These are phyloP conservation scores for Ogataea parapolymorpha DNA, from an alignment of 805 yeast species.

Conservation along the genomic window DNA sequence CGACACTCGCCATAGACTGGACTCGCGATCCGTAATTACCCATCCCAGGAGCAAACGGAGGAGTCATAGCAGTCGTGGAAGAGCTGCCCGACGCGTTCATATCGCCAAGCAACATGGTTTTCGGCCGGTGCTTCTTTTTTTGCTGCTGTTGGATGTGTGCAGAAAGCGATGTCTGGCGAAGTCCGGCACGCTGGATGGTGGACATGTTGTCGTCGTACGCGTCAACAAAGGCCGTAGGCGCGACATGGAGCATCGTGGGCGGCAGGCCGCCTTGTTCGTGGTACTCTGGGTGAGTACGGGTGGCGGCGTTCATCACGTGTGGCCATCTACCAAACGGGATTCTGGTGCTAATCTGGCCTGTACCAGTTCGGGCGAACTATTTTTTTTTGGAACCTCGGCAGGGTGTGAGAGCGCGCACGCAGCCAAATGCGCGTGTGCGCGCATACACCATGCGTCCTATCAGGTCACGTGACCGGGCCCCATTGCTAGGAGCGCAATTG, in stretches of 20 bases:
- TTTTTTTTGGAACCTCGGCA: no score
- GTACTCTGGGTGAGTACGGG: slow-evolving; percentile 1
- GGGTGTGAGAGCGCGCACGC: no score
- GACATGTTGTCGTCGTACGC: slow-evolving; percentile 30
- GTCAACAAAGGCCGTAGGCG: slow-evolving; percentile 14
- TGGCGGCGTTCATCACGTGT: slow-evolving; percentile 2
- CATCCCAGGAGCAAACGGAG: slow-evolving; percentile 3
- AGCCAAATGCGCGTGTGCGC: no score
- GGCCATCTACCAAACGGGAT: neutral
- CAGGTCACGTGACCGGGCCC: neutral
- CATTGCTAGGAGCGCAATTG: no score
- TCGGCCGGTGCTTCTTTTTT: slow-evolving; percentile 28
- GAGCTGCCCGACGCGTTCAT: neutral
- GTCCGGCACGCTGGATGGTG: slow-evolving; percentile 29
- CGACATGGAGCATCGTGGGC: neutral
- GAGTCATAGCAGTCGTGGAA: slow-evolving; percentile 1
- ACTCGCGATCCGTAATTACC: slow-evolving; percentile 1
- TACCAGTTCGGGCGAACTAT: no score
- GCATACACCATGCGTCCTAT: neutral
- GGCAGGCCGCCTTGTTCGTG: slow-evolving; percentile 4
- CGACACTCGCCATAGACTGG: slow-evolving; percentile 3
- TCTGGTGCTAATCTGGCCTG: no score
- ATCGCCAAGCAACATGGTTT: slow-evolving; percentile 18
- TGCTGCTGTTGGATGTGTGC: slow-evolving; percentile 27
- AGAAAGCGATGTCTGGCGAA: slow-evolving; percentile 30